A percentile compares a stretch with the other conserved stretches of the same genome.
These are phyloP conservation scores for Diddensiella transvaalensis DNA, from an alignment of 805 yeast genomes.

Conservation along the genomic window DNA sequence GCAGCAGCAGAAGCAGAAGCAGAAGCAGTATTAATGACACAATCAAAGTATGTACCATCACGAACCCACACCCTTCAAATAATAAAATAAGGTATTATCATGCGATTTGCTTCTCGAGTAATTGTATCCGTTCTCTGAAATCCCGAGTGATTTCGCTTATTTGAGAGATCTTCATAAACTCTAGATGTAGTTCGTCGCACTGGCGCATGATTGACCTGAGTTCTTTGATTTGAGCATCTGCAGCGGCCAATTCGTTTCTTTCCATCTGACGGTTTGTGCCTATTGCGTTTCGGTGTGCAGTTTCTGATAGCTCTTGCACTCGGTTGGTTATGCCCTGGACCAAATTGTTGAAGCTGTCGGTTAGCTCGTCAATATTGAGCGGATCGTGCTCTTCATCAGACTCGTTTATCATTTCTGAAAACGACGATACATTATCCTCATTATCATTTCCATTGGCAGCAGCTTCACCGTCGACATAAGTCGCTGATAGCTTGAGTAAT, in stretches of 20 bases:
- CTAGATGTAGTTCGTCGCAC: conserved; percentile 50
- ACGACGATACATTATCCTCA: neutral
- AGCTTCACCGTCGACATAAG: neutral
- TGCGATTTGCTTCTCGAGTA: conserved; percentile 33
- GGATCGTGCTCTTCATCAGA: conserved; percentile 12
- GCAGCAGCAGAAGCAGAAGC: neutral
- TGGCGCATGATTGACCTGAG: conserved; percentile 37
- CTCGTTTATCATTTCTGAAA: neutral
- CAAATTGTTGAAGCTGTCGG: neutral
- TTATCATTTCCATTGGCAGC: neutral
- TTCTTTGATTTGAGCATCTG: conserved; percentile 31
- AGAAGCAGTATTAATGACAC: neutral
- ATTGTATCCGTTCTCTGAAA: conserved; percentile 38
- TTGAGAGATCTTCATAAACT: conserved; percentile 52
- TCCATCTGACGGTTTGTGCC: conserved; percentile 13
- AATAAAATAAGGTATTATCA: neutral
- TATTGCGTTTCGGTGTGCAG: conserved; percentile 19
- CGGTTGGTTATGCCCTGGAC: conserved; percentile 9
- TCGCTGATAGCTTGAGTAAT: neutral
- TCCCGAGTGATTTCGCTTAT: conserved; percentile 43
- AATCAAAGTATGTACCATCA: neutral
- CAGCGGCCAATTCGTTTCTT: conserved; percentile 16
- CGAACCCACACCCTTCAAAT: neutral
- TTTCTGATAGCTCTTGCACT: conserved; percentile 20
- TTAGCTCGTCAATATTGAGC: neutral